Conservation (phyloP, 1,284 basidiomycete genomes). For the Vanrija sp. region DNA sequence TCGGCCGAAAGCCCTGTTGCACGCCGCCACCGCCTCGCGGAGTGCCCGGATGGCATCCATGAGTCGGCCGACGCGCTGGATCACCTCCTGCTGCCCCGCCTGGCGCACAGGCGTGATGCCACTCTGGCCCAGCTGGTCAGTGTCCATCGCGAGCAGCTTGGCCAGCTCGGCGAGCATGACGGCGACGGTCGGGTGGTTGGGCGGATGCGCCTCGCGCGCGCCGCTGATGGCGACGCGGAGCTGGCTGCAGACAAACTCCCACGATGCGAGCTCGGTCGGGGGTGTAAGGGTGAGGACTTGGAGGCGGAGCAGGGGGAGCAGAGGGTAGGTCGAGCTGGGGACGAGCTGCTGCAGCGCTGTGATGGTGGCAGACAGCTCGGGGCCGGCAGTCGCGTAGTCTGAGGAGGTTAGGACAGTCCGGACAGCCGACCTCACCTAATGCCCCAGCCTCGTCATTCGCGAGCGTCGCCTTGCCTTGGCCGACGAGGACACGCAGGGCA, state of each 20-base stretch:
- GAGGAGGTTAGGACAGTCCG: background rate
- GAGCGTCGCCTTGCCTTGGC: constrained; percentile 64
- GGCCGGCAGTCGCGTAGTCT: constrained; percentile 53
- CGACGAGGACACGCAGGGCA: constrained; percentile 57
- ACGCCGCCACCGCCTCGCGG: constrained; percentile 54
- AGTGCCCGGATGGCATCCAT: constrained; percentile 62
- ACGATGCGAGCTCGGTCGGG: constrained; percentile 16
- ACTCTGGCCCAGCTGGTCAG: background rate
- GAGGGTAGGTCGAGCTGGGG: constrained; percentile 64
- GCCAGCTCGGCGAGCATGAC: constrained; percentile 74
- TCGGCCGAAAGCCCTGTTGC: constrained; percentile 39
- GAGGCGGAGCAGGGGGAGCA: constrained; percentile 67
- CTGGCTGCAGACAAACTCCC: constrained; percentile 53
- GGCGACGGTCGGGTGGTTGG: constrained; percentile 73
- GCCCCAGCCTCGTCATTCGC: constrained; percentile 64
- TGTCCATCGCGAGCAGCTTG: constrained; percentile 59
- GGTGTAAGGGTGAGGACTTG: constrained; percentile 46
- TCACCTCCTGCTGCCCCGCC: background rate
- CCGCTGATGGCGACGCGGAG: constrained; percentile 60
- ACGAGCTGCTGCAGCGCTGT: constrained; percentile 10
- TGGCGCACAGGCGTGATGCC: background rate
- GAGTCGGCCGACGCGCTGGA: constrained; percentile 36
- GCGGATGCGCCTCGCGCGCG: constrained; percentile 55
- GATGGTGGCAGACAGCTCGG: constrained; percentile 61
- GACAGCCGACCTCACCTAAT: constrained; percentile 24